Evolutionary conservation across 2,329 filamentous ascomycete genomes (phyloP), one percentile per base, ranked within the genome.

Genomic region (Trichoderma sp.): DNA sequence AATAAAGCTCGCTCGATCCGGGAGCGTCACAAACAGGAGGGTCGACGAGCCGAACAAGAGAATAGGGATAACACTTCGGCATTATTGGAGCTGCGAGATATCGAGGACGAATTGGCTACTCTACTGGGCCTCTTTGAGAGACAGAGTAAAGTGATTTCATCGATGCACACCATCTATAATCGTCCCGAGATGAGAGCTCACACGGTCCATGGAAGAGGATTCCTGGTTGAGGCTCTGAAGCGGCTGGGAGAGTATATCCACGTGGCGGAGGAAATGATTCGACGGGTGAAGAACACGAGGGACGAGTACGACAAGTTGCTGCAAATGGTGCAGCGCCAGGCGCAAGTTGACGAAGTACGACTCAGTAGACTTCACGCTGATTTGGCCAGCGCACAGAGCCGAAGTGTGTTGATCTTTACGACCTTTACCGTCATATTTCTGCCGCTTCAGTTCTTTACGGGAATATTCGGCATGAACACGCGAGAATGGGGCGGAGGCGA

Each of bases 401-500:
- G 87, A 28, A 87, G 87, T 18, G 84, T 90, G 68, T 88, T 90
- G 85, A 88, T 90, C 71, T 90, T 90, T 76, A 90, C 87, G 10
- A 87, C 83, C 0, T 87, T 87, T 69, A 87, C 86, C 11, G 85
- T 90, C 68, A 87, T 90, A 24, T 90, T 89, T 77, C 78, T 90
- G 1, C 88, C 88, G 0, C 75, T 90, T 6, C 87, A 85, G 21
- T 90, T 90, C 79, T 90, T 90, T 76, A 90, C 88, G 0, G 85
- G 86, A 3, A 75, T 90, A 0, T 90, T 90, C 66, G 87, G 88
- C 65, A 90, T 90, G 83, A 90, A 90, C 72, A 87, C 86, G 3
- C 78, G 77, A 4, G 87, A 90, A 76, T 89, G 87, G 87, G 85
- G 84, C 34, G 83, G 81, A 2, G 79, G 79, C 18, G 79, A 83